Evolutionary conservation across 139 green algal genomes (phyloP).

Genomic region (Trebouxia sp.): DNA sequence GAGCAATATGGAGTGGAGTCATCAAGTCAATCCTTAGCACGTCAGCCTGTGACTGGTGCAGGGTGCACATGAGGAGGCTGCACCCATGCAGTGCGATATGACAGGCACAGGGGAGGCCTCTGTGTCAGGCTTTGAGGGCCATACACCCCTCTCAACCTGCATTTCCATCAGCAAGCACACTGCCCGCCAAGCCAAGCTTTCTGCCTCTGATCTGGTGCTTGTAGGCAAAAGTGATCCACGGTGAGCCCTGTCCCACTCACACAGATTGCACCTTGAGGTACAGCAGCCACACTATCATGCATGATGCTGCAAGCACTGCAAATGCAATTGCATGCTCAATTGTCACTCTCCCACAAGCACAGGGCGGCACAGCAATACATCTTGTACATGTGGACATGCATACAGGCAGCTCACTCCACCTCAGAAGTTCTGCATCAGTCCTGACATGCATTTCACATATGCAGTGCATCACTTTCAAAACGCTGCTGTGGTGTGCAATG

Average conservation of each 20-base stretch:
- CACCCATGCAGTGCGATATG: neutral
- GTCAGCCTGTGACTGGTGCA: neutral
- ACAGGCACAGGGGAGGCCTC: neutral
- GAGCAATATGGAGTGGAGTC: too few relatives aligned
- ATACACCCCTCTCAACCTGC: neutral
- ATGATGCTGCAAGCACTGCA: neutral
- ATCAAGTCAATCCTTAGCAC: too few relatives aligned
- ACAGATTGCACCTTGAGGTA: too few relatives aligned
- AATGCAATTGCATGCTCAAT: too few relatives aligned
- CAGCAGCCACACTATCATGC: neutral
- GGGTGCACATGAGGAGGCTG: neutral
- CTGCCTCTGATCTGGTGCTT: conserved; percentile 5
- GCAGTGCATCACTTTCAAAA: neutral
- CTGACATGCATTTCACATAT: too few relatives aligned
- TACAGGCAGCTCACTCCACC: too few relatives aligned
- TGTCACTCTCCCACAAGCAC: too few relatives aligned
- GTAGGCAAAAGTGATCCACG: neutral
- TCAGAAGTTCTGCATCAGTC: too few relatives aligned
- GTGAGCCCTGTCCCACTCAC: too few relatives aligned
- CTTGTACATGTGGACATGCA: too few relatives aligned
- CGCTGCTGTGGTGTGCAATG: too few relatives aligned
- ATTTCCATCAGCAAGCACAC: conserved; percentile 5
- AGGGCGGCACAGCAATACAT: too few relatives aligned
- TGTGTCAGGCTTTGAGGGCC: neutral
- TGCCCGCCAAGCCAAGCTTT: neutral